Evolutionary conservation across 345 rosid genomes (phyloP).

Genomic region (Eucalyptus erythrocorys): DNA sequence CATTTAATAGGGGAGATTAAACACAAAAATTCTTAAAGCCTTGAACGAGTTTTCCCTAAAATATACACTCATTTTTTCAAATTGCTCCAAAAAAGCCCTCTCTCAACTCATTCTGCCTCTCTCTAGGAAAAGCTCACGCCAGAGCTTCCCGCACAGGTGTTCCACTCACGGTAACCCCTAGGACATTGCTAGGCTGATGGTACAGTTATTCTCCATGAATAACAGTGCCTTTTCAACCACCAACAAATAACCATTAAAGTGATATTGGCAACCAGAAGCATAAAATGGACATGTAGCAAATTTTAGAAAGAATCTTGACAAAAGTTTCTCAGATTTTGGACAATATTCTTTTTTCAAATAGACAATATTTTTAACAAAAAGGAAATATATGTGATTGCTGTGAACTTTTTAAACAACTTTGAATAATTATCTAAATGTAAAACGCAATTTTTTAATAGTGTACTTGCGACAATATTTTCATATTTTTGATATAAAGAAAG

Average conservation of each 20-base stretch:
- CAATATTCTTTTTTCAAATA: too few species aligned
- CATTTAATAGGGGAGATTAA: too few species aligned
- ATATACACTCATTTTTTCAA: too few species aligned
- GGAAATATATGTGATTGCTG: neutral
- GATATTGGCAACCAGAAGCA: neutral
- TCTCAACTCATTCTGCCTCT: too few species aligned
- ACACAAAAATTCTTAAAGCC: too few species aligned
- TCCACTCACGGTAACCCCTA: too few species aligned
- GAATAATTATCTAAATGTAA: neutral
- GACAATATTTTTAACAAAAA: neutral
- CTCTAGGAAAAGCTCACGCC: too few species aligned
- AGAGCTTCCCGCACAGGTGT: too few species aligned
- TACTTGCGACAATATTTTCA: neutral
- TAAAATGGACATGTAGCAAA: neutral
- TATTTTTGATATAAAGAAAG: neutral
- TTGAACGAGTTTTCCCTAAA: too few species aligned
- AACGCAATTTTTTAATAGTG: neutral
- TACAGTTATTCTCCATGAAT: too few species aligned
- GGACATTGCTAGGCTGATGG: too few species aligned
- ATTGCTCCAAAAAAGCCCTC: too few species aligned
- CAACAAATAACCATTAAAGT: neutral
- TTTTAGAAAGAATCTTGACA: neutral
- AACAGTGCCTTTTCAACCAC: neutral
- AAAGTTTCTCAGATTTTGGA: neutral
- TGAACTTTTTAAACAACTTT: neutral